A percentile compares a stretch with the other conserved stretches of the same genome.
Evolutionary conservation across 2,329 filamentous ascomycete species (phyloP).

Genomic region (Seiridium unicorne): DNA sequence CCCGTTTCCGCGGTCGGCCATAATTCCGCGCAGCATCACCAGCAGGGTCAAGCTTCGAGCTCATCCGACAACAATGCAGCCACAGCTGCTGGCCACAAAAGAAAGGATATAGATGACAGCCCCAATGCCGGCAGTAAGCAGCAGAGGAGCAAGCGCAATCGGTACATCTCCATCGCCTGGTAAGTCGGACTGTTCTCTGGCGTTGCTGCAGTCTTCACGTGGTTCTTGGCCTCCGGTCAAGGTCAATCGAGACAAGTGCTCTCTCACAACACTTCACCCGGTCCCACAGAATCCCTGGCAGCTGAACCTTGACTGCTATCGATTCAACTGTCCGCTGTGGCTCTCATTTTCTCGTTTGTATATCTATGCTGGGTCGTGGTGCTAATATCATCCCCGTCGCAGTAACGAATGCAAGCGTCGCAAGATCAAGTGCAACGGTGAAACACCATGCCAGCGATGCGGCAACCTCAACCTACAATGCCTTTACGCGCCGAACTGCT

Average conservation of each 20-base stretch:
- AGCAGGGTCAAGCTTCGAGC: slow-evolving; percentile 1
- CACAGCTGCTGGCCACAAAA: slow-evolving; percentile 15
- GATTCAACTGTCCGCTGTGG: no score
- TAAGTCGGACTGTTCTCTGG: slow-evolving; percentile 30
- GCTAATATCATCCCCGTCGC: not conserved
- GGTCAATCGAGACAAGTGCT: no score
- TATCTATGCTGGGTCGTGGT: not conserved
- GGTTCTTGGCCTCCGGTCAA: no score
- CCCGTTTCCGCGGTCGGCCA: slow-evolving; percentile 13
- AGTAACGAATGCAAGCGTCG: slow-evolving; percentile 75
- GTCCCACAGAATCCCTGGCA: no score
- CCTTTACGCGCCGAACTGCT: slow-evolving; percentile 66
- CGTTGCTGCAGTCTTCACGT: not conserved
- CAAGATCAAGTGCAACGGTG: slow-evolving; percentile 74
- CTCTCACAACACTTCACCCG: no score
- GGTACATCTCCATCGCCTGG: slow-evolving; percentile 64
- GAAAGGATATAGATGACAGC: slow-evolving; percentile 25
- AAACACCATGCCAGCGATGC: slow-evolving; percentile 66
- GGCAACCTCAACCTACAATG: slow-evolving; percentile 66
- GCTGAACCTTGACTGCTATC: no score
- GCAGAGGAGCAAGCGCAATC: slow-evolving; percentile 60
- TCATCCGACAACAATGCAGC: slow-evolving; percentile 6
- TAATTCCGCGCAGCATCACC: slow-evolving; percentile 13
- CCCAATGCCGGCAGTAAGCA: slow-evolving; percentile 35
- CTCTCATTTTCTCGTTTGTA: not conserved